These are phyloP conservation scores for Xylaria hypoxylon DNA, from an alignment of 2,329 filamentous ascomycete genomes.

Conservation along the genomic window DNA sequence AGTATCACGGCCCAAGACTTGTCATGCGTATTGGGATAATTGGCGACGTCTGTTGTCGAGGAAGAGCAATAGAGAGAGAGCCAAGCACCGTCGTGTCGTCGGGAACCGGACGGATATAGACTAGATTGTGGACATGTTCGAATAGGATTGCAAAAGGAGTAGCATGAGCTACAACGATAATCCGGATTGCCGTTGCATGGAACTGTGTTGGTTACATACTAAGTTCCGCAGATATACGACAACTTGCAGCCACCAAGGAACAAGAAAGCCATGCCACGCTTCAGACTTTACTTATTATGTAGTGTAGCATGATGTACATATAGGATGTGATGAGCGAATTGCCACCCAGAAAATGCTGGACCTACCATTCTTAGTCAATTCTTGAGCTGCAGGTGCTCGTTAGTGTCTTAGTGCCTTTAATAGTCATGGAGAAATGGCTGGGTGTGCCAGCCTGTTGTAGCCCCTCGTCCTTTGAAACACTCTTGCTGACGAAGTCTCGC, in stretches of 20 bases:
- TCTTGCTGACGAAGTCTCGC: conserved; percentile 31
- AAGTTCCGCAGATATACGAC: conserved; percentile 2
- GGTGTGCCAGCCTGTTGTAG: conserved; percentile 16
- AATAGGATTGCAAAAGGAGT: conserved; percentile 14
- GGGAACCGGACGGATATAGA: conserved; percentile 6
- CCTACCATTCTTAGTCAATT: conserved; percentile 33
- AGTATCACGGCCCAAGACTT: background rate
- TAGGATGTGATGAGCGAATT: conserved; percentile 32
- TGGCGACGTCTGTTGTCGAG: conserved; percentile 4
- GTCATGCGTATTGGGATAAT: conserved; percentile 13
- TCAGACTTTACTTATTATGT: conserved; percentile 12
- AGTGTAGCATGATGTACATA: conserved; percentile 33
- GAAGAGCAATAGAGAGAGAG: conserved; percentile 11
- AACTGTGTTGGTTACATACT: conserved; percentile 16
- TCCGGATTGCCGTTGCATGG: conserved; percentile 20
- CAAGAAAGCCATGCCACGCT: conserved; percentile 25
- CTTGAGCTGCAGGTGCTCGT: conserved; percentile 32
- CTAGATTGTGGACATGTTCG: background rate
- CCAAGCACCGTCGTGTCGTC: conserved; percentile 6
- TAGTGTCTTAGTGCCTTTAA: conserved; percentile 27
- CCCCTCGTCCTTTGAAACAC: conserved; percentile 30
- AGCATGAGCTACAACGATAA: conserved; percentile 11
- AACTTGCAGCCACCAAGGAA: conserved; percentile 13
- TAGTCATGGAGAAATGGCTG: conserved; percentile 31
- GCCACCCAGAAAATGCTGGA: conserved; percentile 21